Evolutionary conservation across 495 filamentous ascomycete genomes (phyloP).

Genomic region (Friedmanniomyces endolithicus): DNA sequence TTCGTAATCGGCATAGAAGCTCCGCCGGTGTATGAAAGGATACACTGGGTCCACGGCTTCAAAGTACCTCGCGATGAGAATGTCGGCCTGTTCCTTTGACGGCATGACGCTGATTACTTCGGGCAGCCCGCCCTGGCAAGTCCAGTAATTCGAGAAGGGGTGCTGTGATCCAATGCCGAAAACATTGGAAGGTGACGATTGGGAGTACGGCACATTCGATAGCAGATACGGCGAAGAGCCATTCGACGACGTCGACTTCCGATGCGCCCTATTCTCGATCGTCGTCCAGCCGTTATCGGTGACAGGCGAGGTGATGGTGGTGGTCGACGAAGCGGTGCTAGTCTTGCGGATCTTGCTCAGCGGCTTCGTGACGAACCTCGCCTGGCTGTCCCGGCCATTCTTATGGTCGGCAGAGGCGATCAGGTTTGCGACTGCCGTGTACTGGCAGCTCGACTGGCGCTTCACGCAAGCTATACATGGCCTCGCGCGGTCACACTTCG

Average conservation of each 20-base stretch:
- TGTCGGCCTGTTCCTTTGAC: constrained; percentile 57
- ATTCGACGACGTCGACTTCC: constrained; percentile 25
- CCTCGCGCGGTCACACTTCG: constrained; percentile 35
- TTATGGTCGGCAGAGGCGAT: constrained; percentile 37
- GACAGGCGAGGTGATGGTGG: constrained; percentile 2
- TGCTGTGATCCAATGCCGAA: constrained; percentile 57
- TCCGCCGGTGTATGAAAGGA: constrained; percentile 54
- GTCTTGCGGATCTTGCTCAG: constrained; percentile 25
- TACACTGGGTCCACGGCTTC: constrained; percentile 64
- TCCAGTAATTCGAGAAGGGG: constrained; percentile 68
- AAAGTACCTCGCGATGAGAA: constrained; percentile 55
- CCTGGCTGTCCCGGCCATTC: constrained; percentile 29
- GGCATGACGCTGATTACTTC: constrained; percentile 60
- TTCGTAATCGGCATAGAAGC: constrained; percentile 58
- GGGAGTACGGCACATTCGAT: constrained; percentile 53
- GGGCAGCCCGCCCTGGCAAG: constrained; percentile 53
- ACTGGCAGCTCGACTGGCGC: constrained; percentile 54
- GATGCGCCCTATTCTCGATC: constrained; percentile 15
- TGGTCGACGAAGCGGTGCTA: background rate
- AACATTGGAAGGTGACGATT: constrained; percentile 49
- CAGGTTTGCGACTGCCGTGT: constrained; percentile 54
- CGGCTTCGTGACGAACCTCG: constrained; percentile 46
- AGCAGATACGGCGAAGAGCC: constrained; percentile 43
- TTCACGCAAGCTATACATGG: constrained; percentile 59
- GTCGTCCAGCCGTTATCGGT: constrained; percentile 17